Base-by-base conservation (phyloP, 2,329 filamentous ascomycete genomes). In the Macrophomina pseudophaseolina region DNA sequence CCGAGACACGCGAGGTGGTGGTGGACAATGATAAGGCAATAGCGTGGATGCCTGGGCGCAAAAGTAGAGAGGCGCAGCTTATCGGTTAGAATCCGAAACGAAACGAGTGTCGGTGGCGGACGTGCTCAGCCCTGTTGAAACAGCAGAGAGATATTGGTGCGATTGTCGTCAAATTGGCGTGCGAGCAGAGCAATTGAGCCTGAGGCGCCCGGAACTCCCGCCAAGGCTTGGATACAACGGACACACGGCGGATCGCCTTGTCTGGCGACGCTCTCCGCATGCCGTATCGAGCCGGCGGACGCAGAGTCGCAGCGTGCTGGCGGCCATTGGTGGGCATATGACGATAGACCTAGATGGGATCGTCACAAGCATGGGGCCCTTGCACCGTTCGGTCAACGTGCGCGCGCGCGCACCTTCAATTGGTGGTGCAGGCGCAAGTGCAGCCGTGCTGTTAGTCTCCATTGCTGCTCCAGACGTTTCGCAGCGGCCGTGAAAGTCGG, bases 81-180 rank as follows among this genome's bases (percentile, higher is more conserved):
- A 40, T 62, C 58, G 44, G 58, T 23, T 35, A 38, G 32, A 48
- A 38, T 38, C 40, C 56, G 56, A 59, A 59, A 48, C 56, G 40
- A 59, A 59, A 44, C 54, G 54, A 33, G 28, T 18, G 40, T 60
- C 16, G 18, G 30, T 58, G 12, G 14, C 30, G 44, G 42, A 44
- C 32, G 44, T 62, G 44, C 58, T 49, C 48, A 60, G 56, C 42
- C 56, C 42, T 60, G 58, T 62, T 62, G 58, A 62, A 62, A 62
- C 58, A 18, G 8, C 18, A 35, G 16, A 30, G 42, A 35, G 40
- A 2, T 4, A 11, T 18, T 33, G 56, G 56, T 33, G 30, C 30
- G 30, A 48, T 48, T 60, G 56, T 40, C 32, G 40, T 46, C 14
- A n/a, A 33, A 35, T 16, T 48, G 44, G 42, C 28, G 44, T 14